Percentiles rank a stretch among this genome's conserved stretches.
Evolutionary conservation across 2,329 filamentous ascomycete genomes (phyloP).

Genomic region (Pseudocercospora pini-densiflorae): DNA sequence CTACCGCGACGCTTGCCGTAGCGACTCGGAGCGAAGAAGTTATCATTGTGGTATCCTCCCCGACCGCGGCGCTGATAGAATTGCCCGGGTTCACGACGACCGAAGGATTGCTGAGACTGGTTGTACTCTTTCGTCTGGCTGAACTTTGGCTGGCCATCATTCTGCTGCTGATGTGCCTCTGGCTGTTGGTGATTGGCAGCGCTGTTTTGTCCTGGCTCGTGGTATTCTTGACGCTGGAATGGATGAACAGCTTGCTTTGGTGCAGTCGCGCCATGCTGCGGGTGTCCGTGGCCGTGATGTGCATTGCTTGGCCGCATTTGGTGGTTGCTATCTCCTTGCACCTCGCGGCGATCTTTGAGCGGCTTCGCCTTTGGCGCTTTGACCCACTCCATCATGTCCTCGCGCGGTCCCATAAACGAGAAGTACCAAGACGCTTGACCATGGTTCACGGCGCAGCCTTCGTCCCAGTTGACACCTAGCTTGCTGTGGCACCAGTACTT

Average conservation of each 20-base stretch:
- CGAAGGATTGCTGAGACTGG: not conserved
- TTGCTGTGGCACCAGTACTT: conserved; percentile 34
- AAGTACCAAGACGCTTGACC: conserved; percentile 39
- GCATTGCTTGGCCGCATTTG: not conserved
- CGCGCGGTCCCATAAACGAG: conserved; percentile 30
- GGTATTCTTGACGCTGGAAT: not conserved
- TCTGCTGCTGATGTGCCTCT: not conserved
- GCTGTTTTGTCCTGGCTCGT: not conserved
- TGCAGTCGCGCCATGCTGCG: not conserved
- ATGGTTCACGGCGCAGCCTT: conserved; percentile 35
- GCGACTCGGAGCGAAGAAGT: conserved; percentile 2
- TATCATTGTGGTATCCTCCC: not conserved
- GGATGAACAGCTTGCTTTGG: not conserved
- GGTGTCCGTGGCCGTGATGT: not conserved
- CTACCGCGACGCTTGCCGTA: conserved; percentile 7
- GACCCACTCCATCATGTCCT: conserved; percentile 25
- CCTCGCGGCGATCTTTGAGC: not conserved
- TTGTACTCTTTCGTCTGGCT: not conserved
- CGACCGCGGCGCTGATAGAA: not conserved
- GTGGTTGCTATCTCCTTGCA: not conserved
- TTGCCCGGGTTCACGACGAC: not conserved
- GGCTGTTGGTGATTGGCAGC: not conserved
- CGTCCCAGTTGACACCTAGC: conserved; percentile 33
- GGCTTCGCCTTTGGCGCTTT: conserved; percentile 10
- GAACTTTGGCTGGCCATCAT: not conserved